Conservation (phyloP, 2,329 filamentous ascomycete species). For the Cytospora chrysosperma region DNA sequence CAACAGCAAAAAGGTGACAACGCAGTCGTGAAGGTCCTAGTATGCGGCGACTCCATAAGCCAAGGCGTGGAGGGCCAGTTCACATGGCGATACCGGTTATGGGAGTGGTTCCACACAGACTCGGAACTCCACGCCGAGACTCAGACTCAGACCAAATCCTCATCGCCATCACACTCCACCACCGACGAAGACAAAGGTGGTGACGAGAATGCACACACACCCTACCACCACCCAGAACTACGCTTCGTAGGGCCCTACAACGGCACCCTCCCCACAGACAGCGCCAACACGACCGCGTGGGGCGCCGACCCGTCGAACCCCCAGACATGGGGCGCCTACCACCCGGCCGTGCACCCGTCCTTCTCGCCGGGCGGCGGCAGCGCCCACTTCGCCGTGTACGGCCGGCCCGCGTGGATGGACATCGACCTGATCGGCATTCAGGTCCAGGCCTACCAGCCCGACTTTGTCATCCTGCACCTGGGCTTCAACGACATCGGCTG, state of each 20-base stretch:
- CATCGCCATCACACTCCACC: neutral
- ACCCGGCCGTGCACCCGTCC: constrained; percentile 12
- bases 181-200: too few species aligned
- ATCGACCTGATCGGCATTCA: constrained; percentile 31
- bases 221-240: neutral
- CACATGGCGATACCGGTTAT: constrained; percentile 44
- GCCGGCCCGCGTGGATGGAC: constrained; percentile 34
- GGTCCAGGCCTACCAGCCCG: constrained; percentile 33
- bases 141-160: constrained; percentile 9
- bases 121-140: neutral
- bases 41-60: constrained; percentile 41
- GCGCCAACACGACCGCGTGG: neutral
- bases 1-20: neutral
- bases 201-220: neutral
- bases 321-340: constrained; percentile 20
- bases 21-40: constrained; percentile 30
- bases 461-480: constrained; percentile 36
- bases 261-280: constrained; percentile 31
- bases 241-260: constrained; percentile 38
- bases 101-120: constrained; percentile 37
- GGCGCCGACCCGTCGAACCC: constrained; percentile 13
- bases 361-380: constrained; percentile 30
- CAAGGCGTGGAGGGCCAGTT: constrained; percentile 41
- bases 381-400: constrained; percentile 37
- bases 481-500: constrained; percentile 38